phyloP scores from a whole-genome alignment of 2,329 filamentous ascomycete genomes.

The Setomelanomma holmii region DNA sequence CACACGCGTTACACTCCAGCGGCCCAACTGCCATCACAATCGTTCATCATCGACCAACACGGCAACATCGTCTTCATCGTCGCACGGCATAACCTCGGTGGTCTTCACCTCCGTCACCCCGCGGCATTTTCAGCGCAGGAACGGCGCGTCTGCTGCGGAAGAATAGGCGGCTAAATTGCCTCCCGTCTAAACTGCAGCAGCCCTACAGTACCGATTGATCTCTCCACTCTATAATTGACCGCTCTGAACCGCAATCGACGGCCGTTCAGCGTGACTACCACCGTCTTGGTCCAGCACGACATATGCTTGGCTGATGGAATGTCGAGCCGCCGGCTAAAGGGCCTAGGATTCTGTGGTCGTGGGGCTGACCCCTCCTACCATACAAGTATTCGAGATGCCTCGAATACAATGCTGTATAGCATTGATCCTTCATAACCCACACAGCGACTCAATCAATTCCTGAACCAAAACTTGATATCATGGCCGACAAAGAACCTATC shows the following conservation, averaged over 20 bases:
- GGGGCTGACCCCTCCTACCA: conserved; percentile 33
- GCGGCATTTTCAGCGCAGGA: conserved; percentile 20
- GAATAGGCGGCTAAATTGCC: conserved; percentile 44
- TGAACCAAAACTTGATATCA: conserved; percentile 14
- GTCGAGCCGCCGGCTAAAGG: conserved; percentile 45
- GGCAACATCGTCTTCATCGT: not conserved
- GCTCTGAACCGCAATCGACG: conserved; percentile 18
- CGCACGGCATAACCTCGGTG: conserved; percentile 1
- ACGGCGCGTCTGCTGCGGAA: conserved; percentile 31
- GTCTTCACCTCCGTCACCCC: conserved; percentile 27
- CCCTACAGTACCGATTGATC: conserved; percentile 12
- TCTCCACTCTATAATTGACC: conserved; percentile 19
- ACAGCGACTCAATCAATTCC: not conserved
- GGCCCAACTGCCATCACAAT: not conserved
- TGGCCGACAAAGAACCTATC: conserved; percentile 62
- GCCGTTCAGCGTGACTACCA: conserved; percentile 22
- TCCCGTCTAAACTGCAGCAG: conserved; percentile 10
- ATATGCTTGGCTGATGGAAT: conserved; percentile 26
- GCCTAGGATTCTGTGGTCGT: conserved; percentile 25
- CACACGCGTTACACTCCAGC: not conserved
- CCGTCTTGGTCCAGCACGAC: conserved; percentile 23
- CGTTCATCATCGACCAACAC: not conserved
- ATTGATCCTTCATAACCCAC: conserved; percentile 1
- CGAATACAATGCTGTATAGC: conserved; percentile 8
- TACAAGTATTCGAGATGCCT: conserved; percentile 31